phyloP scores from a whole-genome alignment of 2,329 filamentous ascomycete genomes.

The Teratosphaeria pseudoeucalypti region DNA sequence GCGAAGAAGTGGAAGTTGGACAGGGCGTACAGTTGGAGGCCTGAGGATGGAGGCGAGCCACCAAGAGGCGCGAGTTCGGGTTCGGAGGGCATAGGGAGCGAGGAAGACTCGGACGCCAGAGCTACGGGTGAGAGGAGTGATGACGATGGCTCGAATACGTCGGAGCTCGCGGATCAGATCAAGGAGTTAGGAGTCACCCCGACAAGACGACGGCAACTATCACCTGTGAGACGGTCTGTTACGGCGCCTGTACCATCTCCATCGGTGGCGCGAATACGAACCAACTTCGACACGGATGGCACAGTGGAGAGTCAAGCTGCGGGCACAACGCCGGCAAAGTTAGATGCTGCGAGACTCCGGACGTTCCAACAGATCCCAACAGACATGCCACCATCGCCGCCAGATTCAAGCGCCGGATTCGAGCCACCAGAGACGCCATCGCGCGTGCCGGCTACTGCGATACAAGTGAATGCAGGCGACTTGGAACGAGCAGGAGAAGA shows the following conservation, averaged over 20 bases:
- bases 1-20: constrained; percentile 42
- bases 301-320: constrained; percentile 4
- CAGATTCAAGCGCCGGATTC: constrained; percentile 23
- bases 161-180: constrained; percentile 1
- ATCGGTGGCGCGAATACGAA: constrained; percentile 28
- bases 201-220: constrained; percentile 9
- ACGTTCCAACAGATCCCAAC: constrained; percentile 23
- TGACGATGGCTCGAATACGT: not conserved
- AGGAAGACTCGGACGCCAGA: constrained; percentile 1
- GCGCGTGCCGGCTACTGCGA: not conserved
- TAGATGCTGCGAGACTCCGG: constrained; percentile 7
- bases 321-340: not conserved
- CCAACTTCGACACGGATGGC: constrained; percentile 21
- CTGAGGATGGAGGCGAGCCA: constrained; percentile 27
- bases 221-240: constrained; percentile 20
- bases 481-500: not conserved
- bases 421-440: not conserved
- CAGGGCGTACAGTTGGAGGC: constrained; percentile 35
- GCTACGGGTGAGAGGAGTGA: constrained; percentile 5
- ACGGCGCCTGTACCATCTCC: constrained; percentile 33
- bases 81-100: constrained; percentile 4
- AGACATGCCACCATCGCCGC: constrained; percentile 25
- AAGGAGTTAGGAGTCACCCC: constrained; percentile 6
- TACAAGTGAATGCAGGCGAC: not conserved
- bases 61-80: constrained; percentile 2